A percentile compares a stretch with the other conserved stretches of the same genome.
These are phyloP conservation scores for Alternaria angustiovoidea DNA, from an alignment of 2,329 filamentous ascomycete species.

Conservation along the genomic window DNA sequence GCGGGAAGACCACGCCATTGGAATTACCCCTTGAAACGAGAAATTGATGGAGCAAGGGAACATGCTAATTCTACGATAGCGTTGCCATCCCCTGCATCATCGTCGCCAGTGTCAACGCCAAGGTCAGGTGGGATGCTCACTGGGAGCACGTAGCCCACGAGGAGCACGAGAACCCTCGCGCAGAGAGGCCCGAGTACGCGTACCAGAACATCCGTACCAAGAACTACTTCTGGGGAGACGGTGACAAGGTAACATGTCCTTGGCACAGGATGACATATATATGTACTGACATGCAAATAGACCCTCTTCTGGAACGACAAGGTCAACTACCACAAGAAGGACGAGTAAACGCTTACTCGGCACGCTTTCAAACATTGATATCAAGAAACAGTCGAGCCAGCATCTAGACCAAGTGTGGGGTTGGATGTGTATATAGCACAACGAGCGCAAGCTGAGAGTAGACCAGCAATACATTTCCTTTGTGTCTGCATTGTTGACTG, in stretches of 20 bases:
- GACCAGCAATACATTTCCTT: slow-evolving; percentile 45
- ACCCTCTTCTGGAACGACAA: slow-evolving; percentile 81
- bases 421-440: slow-evolving; percentile 37
- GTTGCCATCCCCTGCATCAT: slow-evolving; percentile 76
- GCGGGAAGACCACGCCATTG: slow-evolving; percentile 6
- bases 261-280: neutral
- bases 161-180: slow-evolving; percentile 65
- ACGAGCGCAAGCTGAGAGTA: slow-evolving; percentile 29
- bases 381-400: slow-evolving; percentile 6
- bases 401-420: slow-evolving; percentile 9
- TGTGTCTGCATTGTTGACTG: slow-evolving; percentile 26
- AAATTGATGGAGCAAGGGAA: neutral
- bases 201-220: slow-evolving; percentile 98
- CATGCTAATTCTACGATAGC: slow-evolving; percentile 59
- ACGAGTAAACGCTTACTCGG: slow-evolving; percentile 58
- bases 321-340: slow-evolving; percentile 97
- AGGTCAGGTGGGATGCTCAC: slow-evolving; percentile 91
- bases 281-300: slow-evolving; percentile 35
- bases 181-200: slow-evolving; percentile 91
- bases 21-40: neutral
- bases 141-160: slow-evolving; percentile 94
- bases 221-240: slow-evolving; percentile 95
- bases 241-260: slow-evolving; percentile 78
- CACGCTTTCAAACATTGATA: slow-evolving; percentile 8
- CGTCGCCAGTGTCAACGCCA: slow-evolving; percentile 81